Base-by-base conservation (phyloP, 345 rosid species). In the Nephelium lappaceum region DNA sequence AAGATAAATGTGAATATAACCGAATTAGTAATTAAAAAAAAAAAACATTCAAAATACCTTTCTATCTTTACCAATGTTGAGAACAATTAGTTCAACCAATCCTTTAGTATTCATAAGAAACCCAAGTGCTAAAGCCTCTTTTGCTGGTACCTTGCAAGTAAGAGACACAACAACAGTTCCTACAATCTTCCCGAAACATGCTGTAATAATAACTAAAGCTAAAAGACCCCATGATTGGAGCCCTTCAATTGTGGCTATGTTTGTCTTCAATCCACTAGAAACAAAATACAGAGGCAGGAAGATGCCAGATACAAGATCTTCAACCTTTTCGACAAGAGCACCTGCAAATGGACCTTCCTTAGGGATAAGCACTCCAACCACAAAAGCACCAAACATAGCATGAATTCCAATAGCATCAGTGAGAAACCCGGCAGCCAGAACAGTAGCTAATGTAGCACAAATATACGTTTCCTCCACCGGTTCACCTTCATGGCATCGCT, bases 41-140 rank as follows among this genome's bases (percentile, higher is more conserved):
- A 57, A 70, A 2, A 12, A 58, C 42, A 10, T 5, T 16, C 23
- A 36, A 10, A 27, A 45, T 77, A 93, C 97, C 93, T 87, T 88
- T 83, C 93, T 80, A 72, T 93, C 97, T 87, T 88, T 93, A 11
- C 95, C 97, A 41, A 93, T 93, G 86, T 93, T 93, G 64, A 93
- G 92, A 72, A 93, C 95, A 43, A 91, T 91, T 60, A 93, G 93
- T 81, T 93, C 98, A 67, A 93, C 98, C 84, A 93, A 78, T 16
- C 96, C 98, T 80, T 93, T 93, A 25, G 96, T 89, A 79, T 91
- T 93, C 98, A 93, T 93, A 21, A 93, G 85, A 80, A 93, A 81
- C 12, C 96, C 98, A 16, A 89, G 76, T 5, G 92, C 86, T 2
- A 89, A 2, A 24, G 96, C 89, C 84, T 93, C 94, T 9, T 63